Evolutionary conservation across 2,329 filamentous ascomycete genomes (phyloP).

Genomic region (Fusarium sororula): DNA sequence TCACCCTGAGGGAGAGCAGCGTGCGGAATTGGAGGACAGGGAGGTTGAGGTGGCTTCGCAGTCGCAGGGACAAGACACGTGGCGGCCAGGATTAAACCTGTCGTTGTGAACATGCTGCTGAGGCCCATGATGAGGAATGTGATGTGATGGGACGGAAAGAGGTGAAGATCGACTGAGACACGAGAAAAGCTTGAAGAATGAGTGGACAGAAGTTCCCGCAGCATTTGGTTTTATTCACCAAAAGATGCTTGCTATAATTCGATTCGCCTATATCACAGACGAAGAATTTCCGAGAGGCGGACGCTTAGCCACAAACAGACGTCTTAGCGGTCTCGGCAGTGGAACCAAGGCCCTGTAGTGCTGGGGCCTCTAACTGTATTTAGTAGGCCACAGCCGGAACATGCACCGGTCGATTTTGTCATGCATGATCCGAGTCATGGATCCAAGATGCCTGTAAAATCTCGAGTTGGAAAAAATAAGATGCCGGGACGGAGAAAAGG

Average conservation of each 20-base stretch:
- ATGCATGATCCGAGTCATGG: background rate
- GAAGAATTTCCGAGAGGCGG: slow-evolving; percentile 16
- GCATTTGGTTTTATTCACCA: background rate
- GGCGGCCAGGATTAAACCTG: slow-evolving; percentile 29
- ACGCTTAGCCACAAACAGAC: background rate
- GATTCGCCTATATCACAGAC: background rate
- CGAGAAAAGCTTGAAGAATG: background rate
- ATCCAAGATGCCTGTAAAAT: background rate
- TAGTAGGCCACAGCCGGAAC: background rate
- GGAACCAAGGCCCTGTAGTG: background rate
- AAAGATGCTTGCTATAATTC: background rate
- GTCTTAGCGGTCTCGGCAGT: background rate
- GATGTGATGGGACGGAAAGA: background rate
- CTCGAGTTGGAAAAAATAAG: background rate
- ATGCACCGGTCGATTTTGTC: background rate
- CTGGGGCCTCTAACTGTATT: background rate
- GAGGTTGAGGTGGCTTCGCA: background rate
- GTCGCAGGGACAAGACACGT: slow-evolving; percentile 14
- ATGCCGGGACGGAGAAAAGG: background rate
- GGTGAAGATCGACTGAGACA: slow-evolving; percentile 28
- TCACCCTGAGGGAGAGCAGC: slow-evolving; percentile 42
- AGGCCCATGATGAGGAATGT: slow-evolving; percentile 31
- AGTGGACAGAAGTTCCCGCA: background rate
- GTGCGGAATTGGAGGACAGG: slow-evolving; percentile 9
- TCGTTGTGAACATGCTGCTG: slow-evolving; percentile 2